phyloP scores from a whole-genome alignment of 2,329 filamentous ascomycete genomes.

The Trichoderma sp. region DNA sequence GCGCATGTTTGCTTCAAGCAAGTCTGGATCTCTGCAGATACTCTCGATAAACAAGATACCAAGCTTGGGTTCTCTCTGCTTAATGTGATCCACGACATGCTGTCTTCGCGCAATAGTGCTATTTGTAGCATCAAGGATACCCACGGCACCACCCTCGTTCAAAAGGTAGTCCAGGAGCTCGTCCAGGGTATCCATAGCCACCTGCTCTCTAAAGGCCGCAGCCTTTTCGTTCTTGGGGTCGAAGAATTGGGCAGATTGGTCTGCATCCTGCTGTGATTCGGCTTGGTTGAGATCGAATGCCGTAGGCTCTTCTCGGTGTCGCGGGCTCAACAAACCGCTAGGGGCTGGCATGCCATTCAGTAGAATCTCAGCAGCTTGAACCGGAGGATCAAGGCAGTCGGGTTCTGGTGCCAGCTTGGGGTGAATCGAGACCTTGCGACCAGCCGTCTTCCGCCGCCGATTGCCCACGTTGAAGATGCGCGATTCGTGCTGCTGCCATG shows the following conservation, averaged over 20 bases:
- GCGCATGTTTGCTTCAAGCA: slow-evolving; percentile 95
- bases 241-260: slow-evolving; percentile 92
- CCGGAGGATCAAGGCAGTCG: slow-evolving; percentile 43
- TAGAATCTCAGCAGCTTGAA: slow-evolving; percentile 55
- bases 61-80: slow-evolving; percentile 76
- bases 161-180: slow-evolving; percentile 90
- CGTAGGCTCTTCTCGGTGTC: slow-evolving; percentile 38
- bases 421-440: slow-evolving; percentile 42
- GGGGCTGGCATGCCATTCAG: slow-evolving; percentile 51
- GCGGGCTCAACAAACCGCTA: slow-evolving; percentile 26
- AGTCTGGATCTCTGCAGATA: slow-evolving; percentile 77
- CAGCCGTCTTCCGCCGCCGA: slow-evolving; percentile 75
- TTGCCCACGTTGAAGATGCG: slow-evolving; percentile 97
- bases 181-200: slow-evolving; percentile 87
- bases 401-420: slow-evolving; percentile 35
- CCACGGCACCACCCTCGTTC: slow-evolving; percentile 77
- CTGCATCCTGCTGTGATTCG: slow-evolving; percentile 49
- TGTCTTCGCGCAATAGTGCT: slow-evolving; percentile 85
- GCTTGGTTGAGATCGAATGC: slow-evolving; percentile 35
- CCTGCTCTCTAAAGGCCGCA: slow-evolving; percentile 80
- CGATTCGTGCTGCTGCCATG: slow-evolving; percentile 96
- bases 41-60: slow-evolving; percentile 95
- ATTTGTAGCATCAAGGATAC: slow-evolving; percentile 96
- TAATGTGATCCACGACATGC: slow-evolving; percentile 79
- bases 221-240: slow-evolving; percentile 84